Evolutionary conservation across 2,329 filamentous ascomycete genomes (phyloP), one percentile per base, ranked within the genome.

Genomic region (Monosporascus sp.): DNA sequence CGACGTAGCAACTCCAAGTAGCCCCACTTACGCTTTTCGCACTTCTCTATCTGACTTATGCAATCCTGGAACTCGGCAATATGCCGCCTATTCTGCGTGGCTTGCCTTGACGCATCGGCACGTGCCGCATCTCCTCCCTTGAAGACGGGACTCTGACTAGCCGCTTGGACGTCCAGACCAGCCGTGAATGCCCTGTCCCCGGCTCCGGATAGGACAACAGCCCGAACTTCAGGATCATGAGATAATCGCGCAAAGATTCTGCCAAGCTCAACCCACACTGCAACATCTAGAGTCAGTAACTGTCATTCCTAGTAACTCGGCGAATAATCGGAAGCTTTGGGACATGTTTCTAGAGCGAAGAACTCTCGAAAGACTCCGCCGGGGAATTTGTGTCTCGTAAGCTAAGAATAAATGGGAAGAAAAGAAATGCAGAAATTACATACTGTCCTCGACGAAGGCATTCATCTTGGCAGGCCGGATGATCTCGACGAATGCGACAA

Each of bases 401-500:
- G 31, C 31, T 34, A 34, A 14, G 31, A 34, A 34, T 5, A 34
- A 11, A 34, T 34, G 31, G 31, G 31, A 34, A 34, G 31, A 34
- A 34, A 34, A 14, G 31, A 34, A 31, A 31, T 11, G 9, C 27
- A 11, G 27, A 31, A 11, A 14, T 11, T 11, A 34, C 31, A 34
- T 34, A 34, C 31, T 93, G 51, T 83, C 75, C 69, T 90, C 85
- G 60, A 84, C 81, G 71, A 96, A 97, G 59, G 92, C 85, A 71
- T 97, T 97, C 69, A 97, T 76, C 76, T 96, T 96, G 60, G 83
- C 72, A 1, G 92, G 84, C 1, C 92, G 83, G 76, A 95, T 92
- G 73, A 96, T 96, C 73, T 97, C 87, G 55, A 97, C 88, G 69
- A 96, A 90, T n/a, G 86, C 89, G 48, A 97, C 86, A 74, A 85